These are phyloP conservation scores for Sechiopsis laciniata DNA, from an alignment of 306 rosid species.

Conservation along the genomic window DNA sequence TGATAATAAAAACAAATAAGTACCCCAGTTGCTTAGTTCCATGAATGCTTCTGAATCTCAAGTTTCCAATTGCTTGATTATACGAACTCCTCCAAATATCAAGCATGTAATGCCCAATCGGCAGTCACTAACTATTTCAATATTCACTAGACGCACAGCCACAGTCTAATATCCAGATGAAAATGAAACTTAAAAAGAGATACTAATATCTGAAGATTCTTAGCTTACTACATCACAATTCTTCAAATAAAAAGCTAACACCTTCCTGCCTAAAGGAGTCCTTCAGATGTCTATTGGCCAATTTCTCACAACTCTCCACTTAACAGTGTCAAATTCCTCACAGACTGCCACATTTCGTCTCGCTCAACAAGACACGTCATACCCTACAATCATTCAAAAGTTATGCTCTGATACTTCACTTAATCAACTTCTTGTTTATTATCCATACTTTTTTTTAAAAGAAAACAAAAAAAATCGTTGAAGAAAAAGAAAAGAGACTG, in stretches of 20 bases:
- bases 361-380: conserved; percentile 13
- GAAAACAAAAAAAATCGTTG: too few species aligned
- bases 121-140: neutral
- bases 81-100: neutral
- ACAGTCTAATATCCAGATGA: neutral
- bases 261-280: neutral
- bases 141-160: neutral
- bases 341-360: neutral
- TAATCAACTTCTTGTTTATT: neutral
- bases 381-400: neutral
- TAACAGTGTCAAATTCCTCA: neutral
- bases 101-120: neutral
- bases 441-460: neutral
- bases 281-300: neutral
- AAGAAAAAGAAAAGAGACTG: too few species aligned
- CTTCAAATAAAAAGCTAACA: neutral
- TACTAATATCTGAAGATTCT: neutral
- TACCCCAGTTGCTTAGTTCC: neutral
- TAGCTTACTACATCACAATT: neutral
- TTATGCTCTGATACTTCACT: neutral
- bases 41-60: neutral
- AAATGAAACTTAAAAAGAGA: neutral
- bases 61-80: neutral
- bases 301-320: neutral
- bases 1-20: too few species aligned